A percentile compares a stretch with the other conserved stretches of the same genome.
Evolutionary conservation across 805 yeast genomes (phyloP).

Genomic region (Jamesozyma lodderae): DNA sequence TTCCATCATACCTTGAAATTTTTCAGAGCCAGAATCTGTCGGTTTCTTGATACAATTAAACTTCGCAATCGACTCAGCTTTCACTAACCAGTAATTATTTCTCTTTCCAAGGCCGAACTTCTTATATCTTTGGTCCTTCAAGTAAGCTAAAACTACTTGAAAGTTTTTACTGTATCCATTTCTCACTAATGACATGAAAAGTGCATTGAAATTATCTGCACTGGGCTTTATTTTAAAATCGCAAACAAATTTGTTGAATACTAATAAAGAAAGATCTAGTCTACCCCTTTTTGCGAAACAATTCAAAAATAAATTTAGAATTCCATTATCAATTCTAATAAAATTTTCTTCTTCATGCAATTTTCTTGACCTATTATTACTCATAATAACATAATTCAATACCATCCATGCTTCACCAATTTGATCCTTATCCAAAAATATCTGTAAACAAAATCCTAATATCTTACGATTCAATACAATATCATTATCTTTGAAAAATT

Average conservation of each 20-base stretch:
- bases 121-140: slow-evolving; percentile 12
- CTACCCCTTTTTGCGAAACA: slow-evolving; percentile 28
- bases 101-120: slow-evolving; percentile 8
- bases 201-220: slow-evolving; percentile 25
- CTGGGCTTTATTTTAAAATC: slow-evolving; percentile 27
- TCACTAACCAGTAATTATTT: slow-evolving; percentile 19
- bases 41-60: slow-evolving; percentile 10
- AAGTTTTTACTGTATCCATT: slow-evolving; percentile 12
- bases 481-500: slow-evolving; percentile 18
- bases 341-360: not conserved
- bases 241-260: slow-evolving; percentile 26
- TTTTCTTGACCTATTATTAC: slow-evolving; percentile 6
- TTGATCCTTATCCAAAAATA: slow-evolving; percentile 23
- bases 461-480: slow-evolving; percentile 22
- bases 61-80: slow-evolving; percentile 20
- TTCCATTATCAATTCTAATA: slow-evolving; percentile 9
- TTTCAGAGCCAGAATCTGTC: not conserved
- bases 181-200: slow-evolving; percentile 4
- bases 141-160: slow-evolving; percentile 14
- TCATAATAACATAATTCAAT: slow-evolving; percentile 12
- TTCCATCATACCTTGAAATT: not conserved
- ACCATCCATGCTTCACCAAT: slow-evolving; percentile 27
- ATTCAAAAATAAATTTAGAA: slow-evolving; percentile 28
- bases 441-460: slow-evolving; percentile 21
- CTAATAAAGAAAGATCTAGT: slow-evolving; percentile 30